Base-by-base conservation (phyloP, 805 yeast species). In the Ogataea corticis region DNA sequence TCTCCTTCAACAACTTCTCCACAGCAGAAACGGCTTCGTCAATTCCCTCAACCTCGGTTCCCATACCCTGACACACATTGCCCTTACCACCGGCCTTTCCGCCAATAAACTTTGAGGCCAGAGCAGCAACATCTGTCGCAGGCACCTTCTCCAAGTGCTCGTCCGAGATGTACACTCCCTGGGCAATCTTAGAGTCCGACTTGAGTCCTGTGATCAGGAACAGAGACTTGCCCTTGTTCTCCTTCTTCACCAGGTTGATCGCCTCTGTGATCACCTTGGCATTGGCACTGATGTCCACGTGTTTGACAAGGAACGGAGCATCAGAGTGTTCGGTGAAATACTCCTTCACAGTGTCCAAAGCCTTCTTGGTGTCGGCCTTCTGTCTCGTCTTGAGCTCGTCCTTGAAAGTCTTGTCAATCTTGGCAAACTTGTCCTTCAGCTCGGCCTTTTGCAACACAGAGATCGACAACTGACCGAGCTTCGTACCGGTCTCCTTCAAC, bases 71-170 rank as follows among this genome's bases (percentile, higher is more conserved):
- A 57, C 89, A 88, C 44, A 91, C 83, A 55, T 89, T 87, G 52
- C 97, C 98, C 71, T 89, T 94, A 68, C 99, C 99, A 71, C 99
- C 99, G 47, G 96, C 95, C 68, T 86, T 89, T 68, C 99, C 99
- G 54, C 99, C 99, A 57, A 94, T 81, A 58, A 75, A 72, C 30
- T 72, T 69, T 36, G 91, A 73, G 35, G 87, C 98, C 45, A 77
- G 70, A 42, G 75, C 68, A 27, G 95, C 95, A 55, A 90, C 76
- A 23, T 80, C 90, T 46, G 83, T 76, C 42, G 95, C 91, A 52
- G 84, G 77, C 16, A 89, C 74, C 62, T 82, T 77, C 37, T 73
- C 73, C 53, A 84, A 70, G 32, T 90, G 87, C 33, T 68, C 82
- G 51, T 86, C 82, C 2, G 92, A 80, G 41, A 94, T 75, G 70